Base-by-base conservation (phyloP, 1,284 basidiomycete genomes). In the Cryptococcus depauperatus region DNA sequence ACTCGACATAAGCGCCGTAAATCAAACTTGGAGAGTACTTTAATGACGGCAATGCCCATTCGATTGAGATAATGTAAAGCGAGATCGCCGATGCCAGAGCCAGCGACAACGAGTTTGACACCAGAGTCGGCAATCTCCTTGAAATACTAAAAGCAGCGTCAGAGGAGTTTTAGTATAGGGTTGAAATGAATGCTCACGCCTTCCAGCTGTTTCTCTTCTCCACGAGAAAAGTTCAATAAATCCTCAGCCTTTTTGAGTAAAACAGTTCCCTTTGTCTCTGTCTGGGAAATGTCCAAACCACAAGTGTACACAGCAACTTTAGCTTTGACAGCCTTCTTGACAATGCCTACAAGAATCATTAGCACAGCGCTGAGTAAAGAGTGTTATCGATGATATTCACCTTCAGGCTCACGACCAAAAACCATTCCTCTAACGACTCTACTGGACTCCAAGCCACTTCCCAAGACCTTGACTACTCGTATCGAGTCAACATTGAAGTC, bases 261-360 rank as follows among this genome's bases (percentile, higher is more conserved):
- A 2, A 98, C 95, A 2, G 95, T 99, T 39, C 95, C 95, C 73
- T 99, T 99, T 19, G 95, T 99, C 74, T 99, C 95, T 19, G 95
- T 97, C 72, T 98, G 95, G 13, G 89, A 79, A 48, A 90, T 81
- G 68, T 97, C 93, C 50, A 97, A 77, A 2, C 85, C 86, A 54
- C 82, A 89, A 0, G 92, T 97, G 74, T 85, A 97, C 46, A 97
- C 86, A 5, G 86, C 92, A 38, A 95, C 90, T 72, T 95, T 93
- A 42, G 82, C 86, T 58, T 82, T 82, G 47, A 74, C 76, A 8
- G 80, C 83, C 58, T 87, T 85, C 74, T 91, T 91, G 57, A 95
- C 70, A 46, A 79, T 76, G 37, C 86, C 85, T 86, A 51, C 2
- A 10, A 30, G 10, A 37, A 4, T 19, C 11, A 21, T 37, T 19